These are phyloP conservation scores for Babesia ovis DNA, from an alignment of 169 alveolate species.

Conservation along the genomic window DNA sequence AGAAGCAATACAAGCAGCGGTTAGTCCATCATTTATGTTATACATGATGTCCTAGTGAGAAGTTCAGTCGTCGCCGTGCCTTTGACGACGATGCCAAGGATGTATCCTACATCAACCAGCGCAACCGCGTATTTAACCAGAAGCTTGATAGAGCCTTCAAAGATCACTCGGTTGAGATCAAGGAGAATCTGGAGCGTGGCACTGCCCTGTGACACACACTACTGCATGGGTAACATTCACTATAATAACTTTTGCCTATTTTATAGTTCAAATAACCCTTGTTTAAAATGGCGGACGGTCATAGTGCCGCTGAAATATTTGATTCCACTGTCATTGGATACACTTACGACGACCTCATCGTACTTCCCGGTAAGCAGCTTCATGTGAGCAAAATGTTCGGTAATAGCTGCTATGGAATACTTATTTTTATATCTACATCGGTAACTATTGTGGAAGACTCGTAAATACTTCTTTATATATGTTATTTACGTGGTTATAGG, in stretches of 20 bases:
- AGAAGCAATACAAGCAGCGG: slow-evolving; percentile 64
- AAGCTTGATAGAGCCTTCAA: slow-evolving; percentile 85
- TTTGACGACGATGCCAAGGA: slow-evolving; percentile 83
- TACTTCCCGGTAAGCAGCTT: slow-evolving; percentile 83
- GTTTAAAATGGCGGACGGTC: slow-evolving; percentile 76
- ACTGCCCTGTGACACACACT: slow-evolving; percentile 79
- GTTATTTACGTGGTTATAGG: slow-evolving; percentile 41
- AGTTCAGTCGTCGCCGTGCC: slow-evolving; percentile 82
- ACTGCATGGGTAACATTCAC: not conserved
- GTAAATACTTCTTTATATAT: not conserved
- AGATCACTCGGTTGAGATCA: slow-evolving; percentile 81
- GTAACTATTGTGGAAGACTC: not conserved
- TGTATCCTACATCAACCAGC: slow-evolving; percentile 86
- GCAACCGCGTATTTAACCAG: slow-evolving; percentile 85
- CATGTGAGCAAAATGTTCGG: no score
- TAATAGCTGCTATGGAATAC: not conserved
- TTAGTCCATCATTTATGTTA: slow-evolving; percentile 67
- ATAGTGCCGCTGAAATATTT: slow-evolving; percentile 73
- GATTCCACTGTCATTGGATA: slow-evolving; percentile 67
- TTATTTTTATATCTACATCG: not conserved
- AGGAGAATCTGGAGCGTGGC: slow-evolving; percentile 88
- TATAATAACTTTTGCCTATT: not conserved
- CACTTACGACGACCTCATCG: slow-evolving; percentile 88
- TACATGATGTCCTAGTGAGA: slow-evolving; percentile 69
- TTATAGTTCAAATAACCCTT: not conserved